A percentile compares a stretch with the other conserved stretches of the same genome.
phyloP scores from a whole-genome alignment of 805 yeast genomes.

The Scheffersomyces ergatensis region DNA sequence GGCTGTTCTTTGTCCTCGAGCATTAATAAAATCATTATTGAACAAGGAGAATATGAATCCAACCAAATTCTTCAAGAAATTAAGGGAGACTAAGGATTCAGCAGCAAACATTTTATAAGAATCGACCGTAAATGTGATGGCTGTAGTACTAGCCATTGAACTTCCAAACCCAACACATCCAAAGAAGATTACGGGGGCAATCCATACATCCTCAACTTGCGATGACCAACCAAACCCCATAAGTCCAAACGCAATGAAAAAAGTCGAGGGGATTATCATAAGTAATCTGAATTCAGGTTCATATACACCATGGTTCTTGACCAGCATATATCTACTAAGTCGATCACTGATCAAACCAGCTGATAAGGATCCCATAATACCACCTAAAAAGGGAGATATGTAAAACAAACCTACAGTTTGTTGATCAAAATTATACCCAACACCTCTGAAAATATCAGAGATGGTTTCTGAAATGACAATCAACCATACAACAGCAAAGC shows the following conservation, averaged over 20 bases:
- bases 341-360: slow-evolving; percentile 53
- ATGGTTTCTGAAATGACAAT: slow-evolving; percentile 59
- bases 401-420: slow-evolving; percentile 53
- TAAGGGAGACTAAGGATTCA: slow-evolving; percentile 56
- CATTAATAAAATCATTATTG: slow-evolving; percentile 44
- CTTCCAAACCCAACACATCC: slow-evolving; percentile 60
- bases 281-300: slow-evolving; percentile 62
- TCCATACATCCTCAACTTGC: slow-evolving; percentile 45
- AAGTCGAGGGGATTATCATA: slow-evolving; percentile 48
- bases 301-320: slow-evolving; percentile 51
- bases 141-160: slow-evolving; percentile 58
- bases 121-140: slow-evolving; percentile 59
- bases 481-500: slow-evolving; percentile 62
- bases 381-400: slow-evolving; percentile 56
- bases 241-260: slow-evolving; percentile 47
- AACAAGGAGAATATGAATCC: slow-evolving; percentile 59
- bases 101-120: slow-evolving; percentile 56
- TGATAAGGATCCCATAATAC: slow-evolving; percentile 52
- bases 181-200: slow-evolving; percentile 56
- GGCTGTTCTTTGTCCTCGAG: slow-evolving; percentile 42
- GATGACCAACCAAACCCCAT: slow-evolving; percentile 68
- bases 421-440: slow-evolving; percentile 45
- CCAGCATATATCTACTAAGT: slow-evolving; percentile 42
- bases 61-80: slow-evolving; percentile 50
- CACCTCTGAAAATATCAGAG: slow-evolving; percentile 43